These are phyloP conservation scores for Phialemonium atrogriseum DNA, from an alignment of 2,329 filamentous ascomycete species.

Conservation along the genomic window DNA sequence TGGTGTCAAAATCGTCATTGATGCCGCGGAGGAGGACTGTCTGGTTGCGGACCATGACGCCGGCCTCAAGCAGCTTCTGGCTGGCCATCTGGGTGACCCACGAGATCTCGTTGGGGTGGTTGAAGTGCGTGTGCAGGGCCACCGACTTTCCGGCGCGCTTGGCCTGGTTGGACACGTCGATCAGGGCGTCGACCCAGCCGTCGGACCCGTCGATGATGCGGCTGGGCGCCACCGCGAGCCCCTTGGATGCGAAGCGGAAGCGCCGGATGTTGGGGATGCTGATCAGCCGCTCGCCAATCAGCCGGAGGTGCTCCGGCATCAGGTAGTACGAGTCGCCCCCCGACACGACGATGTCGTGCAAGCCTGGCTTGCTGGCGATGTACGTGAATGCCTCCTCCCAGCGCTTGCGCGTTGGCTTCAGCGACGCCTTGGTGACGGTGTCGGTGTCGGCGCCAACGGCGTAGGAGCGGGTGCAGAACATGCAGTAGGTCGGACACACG, in stretches of 20 bases:
- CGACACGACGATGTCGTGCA: conserved; percentile 54
- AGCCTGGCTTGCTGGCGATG: conserved; percentile 37
- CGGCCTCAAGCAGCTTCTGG: conserved; percentile 38
- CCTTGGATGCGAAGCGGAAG: conserved; percentile 55
- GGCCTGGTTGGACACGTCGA: conserved; percentile 41
- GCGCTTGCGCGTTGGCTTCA: conserved; percentile 29
- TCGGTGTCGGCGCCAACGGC: conserved; percentile 48
- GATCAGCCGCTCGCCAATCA: conserved; percentile 48
- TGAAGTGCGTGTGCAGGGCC: conserved; percentile 58
- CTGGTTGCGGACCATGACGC: conserved; percentile 52
- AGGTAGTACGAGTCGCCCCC: conserved; percentile 56
- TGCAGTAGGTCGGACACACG: conserved; percentile 55
- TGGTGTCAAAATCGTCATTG: conserved; percentile 46
- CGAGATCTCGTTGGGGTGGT: conserved; percentile 53
- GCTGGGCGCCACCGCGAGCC: conserved; percentile 49
- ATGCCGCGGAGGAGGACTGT: conserved; percentile 49
- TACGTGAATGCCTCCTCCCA: conserved; percentile 51
- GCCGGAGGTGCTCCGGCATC: conserved; percentile 38
- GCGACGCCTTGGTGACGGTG: conserved; percentile 34
- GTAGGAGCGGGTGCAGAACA: conserved; percentile 54
- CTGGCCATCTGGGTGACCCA: conserved; percentile 48
- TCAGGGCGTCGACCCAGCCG: conserved; percentile 43
- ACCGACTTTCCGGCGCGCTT: conserved; percentile 47
- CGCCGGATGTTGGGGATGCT: conserved; percentile 49
- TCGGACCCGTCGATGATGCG: conserved; percentile 44